Evolutionary conservation across 2,329 filamentous ascomycete species (phyloP).

Genomic region (Colletotrichum sp.): DNA sequence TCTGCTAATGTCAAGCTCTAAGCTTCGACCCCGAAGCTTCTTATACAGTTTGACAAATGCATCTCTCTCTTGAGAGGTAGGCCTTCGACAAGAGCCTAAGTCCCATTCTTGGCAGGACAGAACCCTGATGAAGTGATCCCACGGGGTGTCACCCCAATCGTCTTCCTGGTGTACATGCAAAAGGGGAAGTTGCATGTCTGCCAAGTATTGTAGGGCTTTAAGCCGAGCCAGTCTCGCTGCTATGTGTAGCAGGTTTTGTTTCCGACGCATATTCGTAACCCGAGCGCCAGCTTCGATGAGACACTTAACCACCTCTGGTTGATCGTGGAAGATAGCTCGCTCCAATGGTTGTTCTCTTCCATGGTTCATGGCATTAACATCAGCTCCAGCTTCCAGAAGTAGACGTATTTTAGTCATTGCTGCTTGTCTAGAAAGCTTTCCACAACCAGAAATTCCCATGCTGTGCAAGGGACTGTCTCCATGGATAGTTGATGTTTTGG

Average conservation of each 20-base stretch:
- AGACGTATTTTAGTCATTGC: neutral
- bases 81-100: accelerated
- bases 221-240: accelerated
- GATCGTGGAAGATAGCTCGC: accelerated
- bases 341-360: accelerated
- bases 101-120: accelerated
- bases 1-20: neutral
- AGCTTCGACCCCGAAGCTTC: neutral
- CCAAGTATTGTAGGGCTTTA: accelerated
- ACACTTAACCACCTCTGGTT: accelerated
- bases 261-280: accelerated
- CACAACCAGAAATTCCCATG: accelerated
- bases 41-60: neutral
- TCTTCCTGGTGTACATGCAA: neutral
- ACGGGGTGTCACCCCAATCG: accelerated
- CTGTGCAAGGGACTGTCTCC: neutral
- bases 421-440: accelerated
- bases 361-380: accelerated
- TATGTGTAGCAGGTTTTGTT: neutral
- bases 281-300: neutral
- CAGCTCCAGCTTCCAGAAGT: neutral
- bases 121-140: neutral
- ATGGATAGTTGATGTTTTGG: accelerated
- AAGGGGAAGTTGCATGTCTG: accelerated
- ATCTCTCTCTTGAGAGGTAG: accelerated